Base-by-base conservation (phyloP, 1,284 basidiomycete genomes). In the Moesziomyces parantarcticus region DNA sequence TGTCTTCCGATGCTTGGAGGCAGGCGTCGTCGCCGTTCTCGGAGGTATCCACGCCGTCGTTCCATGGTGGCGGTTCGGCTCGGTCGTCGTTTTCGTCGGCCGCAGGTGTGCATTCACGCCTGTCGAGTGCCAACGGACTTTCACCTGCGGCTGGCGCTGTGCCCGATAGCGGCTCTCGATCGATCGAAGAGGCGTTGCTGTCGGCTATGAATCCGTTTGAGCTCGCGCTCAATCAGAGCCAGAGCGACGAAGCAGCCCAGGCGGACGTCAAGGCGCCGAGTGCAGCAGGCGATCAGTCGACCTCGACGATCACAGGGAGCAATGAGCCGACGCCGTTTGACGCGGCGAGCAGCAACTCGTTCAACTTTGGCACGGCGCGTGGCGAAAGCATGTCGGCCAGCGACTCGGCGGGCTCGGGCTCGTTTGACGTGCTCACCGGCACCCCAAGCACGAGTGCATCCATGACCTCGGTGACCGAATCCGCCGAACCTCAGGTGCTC, bases 291-390 rank as follows among this genome's bases (percentile, higher is more conserved):
- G 63, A 66, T 48, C 47, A 49, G 1, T 60, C 63, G n/a, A 64
- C 56, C 4, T 62, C 63, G 26, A 72, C 69, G 10, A 26, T 67
- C 18, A 72, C 70, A 9, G 70, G 70, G 22, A 57, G 53, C 26
- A 74, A 74, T 32, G 71, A 74, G 47, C 65, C 71, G 0, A 74
- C 71, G 22, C 71, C 71, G 1, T 73, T 68, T 29, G 58, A 65
- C 6, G 32, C 36, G 16, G 32, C 56, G 20, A 42, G 41, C 4
- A 48, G 50, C 18, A 46, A 40, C 34, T 21, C 36, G 1, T 54
- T 52, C 21, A 23, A 29, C 18, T 25, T 34, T 5, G 32, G 50
- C 3, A 13, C 11, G 25, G 22, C 13, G 3, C 40, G 52, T 4
- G 58, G 21, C 18, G 48, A 51, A 5, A 53, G 47, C 23, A 51